Evolutionary conservation across 805 yeast species (phyloP), one percentile per base, ranked within the genome.

Genomic region (Barnettozyma wickerhamii): DNA sequence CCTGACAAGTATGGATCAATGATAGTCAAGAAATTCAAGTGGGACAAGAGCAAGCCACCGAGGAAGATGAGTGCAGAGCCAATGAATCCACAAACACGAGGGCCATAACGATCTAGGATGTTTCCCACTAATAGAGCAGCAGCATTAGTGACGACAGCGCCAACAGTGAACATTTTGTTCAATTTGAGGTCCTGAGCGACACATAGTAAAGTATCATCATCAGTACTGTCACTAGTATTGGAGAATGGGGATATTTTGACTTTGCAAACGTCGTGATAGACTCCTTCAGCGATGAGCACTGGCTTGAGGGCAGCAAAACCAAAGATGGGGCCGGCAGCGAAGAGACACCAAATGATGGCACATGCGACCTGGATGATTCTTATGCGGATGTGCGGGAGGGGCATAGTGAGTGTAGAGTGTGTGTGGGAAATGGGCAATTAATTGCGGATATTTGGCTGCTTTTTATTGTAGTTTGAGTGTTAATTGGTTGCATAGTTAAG

Each of bases 281-380:
- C 82, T 4, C 91, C 89, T 56, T 91, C 90, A 9, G 69, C 59
- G 15, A 88, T 73, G 33, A 91, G 64, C 10, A 90, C 77, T 6
- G 95, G 95, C 57, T 91, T 91, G 40, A 90, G 66, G 4, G 98
- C 97, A 19, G 97, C 96, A 66, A 90, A 90, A 4, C 98, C 98
- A 69, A 90, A 90, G 12, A 90, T 81, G 1, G 95, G 88, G 6
- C 97, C 98, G 0, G 96, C 96, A 1, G 96, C 88, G 29, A 87
- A 68, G 12, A 90, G 65, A 64, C 97, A 91, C 96, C 96, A 90
- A 0, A 71, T 41, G 14, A 87, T 75, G 21, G 96, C 90, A 62
- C 95, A 85, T 2, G 56, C 35, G 10, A 85, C 73, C 58, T 88
- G 95, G 7, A 43, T 6, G 15, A 48, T 34, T 26, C 48, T 38